These are phyloP conservation scores for Geranium rotundifolium DNA, from an alignment of 345 rosid species.

Conservation along the genomic window DNA sequence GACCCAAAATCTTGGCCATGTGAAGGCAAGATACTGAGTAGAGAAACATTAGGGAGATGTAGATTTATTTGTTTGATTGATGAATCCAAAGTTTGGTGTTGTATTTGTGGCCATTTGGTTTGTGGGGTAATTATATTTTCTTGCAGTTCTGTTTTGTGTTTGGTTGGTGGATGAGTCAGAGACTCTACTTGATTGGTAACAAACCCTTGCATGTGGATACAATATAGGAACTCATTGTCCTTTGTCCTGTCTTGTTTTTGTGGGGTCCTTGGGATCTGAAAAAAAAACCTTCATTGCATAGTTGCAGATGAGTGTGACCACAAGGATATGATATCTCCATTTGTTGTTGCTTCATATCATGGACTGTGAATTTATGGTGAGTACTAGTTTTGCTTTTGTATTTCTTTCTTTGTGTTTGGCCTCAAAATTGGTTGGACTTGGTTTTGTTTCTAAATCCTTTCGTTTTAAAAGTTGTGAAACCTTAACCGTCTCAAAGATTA, in stretches of 20 bases:
- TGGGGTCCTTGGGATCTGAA: constrained; percentile 6
- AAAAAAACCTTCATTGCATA: constrained; percentile 6
- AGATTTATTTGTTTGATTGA: constrained; percentile 6
- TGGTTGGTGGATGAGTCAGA: constrained; percentile 8
- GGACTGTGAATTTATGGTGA: too few relatives aligned
- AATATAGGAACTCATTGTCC: background rate
- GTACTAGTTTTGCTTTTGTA: too few relatives aligned
- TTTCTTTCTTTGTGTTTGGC: too few relatives aligned
- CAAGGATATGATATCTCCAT: background rate
- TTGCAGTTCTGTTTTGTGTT: background rate
- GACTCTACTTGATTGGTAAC: constrained; percentile 6
- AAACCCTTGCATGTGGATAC: constrained; percentile 5
- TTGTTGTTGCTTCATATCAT: too few relatives aligned
- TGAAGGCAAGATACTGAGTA: background rate
- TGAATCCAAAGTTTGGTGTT: constrained; percentile 2
- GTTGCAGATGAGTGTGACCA: background rate
- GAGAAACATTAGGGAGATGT: constrained; percentile 3
- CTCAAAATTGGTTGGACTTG: too few relatives aligned
- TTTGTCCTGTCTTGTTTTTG: background rate
- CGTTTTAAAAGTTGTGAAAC: too few relatives aligned
- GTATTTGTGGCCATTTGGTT: background rate
- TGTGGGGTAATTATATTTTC: background rate
- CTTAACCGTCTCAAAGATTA: too few relatives aligned
- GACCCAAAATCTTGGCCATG: constrained; percentile 10
- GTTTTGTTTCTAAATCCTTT: too few relatives aligned